These are phyloP conservation scores for Dactylis glomerata DNA, from an alignment of 176 grass and related monocot genomes.

Conservation along the genomic window DNA sequence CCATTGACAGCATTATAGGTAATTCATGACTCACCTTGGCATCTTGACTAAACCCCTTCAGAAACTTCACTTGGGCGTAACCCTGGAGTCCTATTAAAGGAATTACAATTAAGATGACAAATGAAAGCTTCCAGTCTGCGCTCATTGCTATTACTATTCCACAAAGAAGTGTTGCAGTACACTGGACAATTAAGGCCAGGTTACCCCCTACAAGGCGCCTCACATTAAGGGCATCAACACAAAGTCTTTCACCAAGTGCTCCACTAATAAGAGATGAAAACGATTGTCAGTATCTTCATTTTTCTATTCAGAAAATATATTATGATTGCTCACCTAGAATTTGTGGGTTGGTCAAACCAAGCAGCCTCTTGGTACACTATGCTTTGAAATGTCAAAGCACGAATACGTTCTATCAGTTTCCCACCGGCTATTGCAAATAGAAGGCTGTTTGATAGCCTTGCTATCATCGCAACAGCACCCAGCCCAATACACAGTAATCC, in stretches of 20 bases:
- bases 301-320: slow-evolving; percentile 29
- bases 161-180: slow-evolving; percentile 28
- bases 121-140: slow-evolving; percentile 56
- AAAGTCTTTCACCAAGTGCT: slow-evolving; percentile 14
- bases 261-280: slow-evolving; percentile 16
- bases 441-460: slow-evolving; percentile 25
- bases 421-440: slow-evolving; percentile 73
- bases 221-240: slow-evolving; percentile 13
- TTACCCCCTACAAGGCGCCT: slow-evolving; percentile 41
- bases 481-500: slow-evolving; percentile 33
- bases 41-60: slow-evolving; percentile 38
- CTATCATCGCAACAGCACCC: slow-evolving; percentile 12
- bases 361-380: slow-evolving; percentile 63
- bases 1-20: not conserved
- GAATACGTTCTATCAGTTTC: slow-evolving; percentile 68
- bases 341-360: slow-evolving; percentile 74
- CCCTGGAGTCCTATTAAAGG: slow-evolving; percentile 28
- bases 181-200: slow-evolving; percentile 52
- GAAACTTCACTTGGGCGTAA: slow-evolving; percentile 41
- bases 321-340: slow-evolving; percentile 51
- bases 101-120: slow-evolving; percentile 43
- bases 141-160: slow-evolving; percentile 57
- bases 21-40: slow-evolving; percentile 36
- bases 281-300: slow-evolving; percentile 18
- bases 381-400: slow-evolving; percentile 55